A percentile compares a stretch with the other conserved stretches of the same genome.
phyloP scores from a whole-genome alignment of 2,329 filamentous ascomycete genomes.

The Stemphylium vesicarium region DNA sequence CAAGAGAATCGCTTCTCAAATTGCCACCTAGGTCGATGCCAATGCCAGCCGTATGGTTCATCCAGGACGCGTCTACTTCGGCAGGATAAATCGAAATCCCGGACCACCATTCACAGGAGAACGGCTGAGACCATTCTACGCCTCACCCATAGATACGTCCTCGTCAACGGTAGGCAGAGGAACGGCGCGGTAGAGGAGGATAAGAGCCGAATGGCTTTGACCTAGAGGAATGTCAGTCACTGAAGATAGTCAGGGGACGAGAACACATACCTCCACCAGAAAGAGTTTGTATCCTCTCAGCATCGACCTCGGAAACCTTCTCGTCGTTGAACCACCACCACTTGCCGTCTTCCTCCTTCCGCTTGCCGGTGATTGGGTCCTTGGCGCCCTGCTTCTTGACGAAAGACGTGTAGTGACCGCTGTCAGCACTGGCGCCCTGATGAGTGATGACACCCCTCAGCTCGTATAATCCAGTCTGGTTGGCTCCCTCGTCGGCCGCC shows the following conservation, averaged over 20 bases:
- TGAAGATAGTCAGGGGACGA: background rate
- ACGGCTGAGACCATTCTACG: constrained; percentile 3
- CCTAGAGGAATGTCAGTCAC: constrained; percentile 44
- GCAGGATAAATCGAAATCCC: background rate
- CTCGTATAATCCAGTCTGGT: constrained; percentile 95
- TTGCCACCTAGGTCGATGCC: constrained; percentile 40
- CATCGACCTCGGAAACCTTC: constrained; percentile 88
- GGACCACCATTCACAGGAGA: background rate
- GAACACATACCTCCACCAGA: constrained; percentile 76
- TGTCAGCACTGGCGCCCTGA: constrained; percentile 95
- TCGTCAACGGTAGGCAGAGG: constrained; percentile 67
- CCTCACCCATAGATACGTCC: constrained; percentile 44
- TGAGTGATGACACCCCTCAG: constrained; percentile 93
- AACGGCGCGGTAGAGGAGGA: constrained; percentile 78
- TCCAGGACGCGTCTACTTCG: constrained; percentile 3
- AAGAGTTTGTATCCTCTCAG: constrained; percentile 88
- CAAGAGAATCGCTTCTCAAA: constrained; percentile 9
- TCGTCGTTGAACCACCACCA: constrained; percentile 99
- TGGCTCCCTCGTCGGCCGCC: constrained; percentile 78
- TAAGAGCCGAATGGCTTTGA: constrained; percentile 82
- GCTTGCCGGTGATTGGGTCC: constrained; percentile 77
- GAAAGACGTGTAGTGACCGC: constrained; percentile 96
- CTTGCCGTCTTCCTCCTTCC: constrained; percentile 83
- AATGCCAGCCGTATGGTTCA: constrained; percentile 24
- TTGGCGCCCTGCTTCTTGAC: constrained; percentile 85